These are phyloP conservation scores for Blastobotrys elegans DNA, from an alignment of 1,139 yeast species.

Conservation along the genomic window DNA sequence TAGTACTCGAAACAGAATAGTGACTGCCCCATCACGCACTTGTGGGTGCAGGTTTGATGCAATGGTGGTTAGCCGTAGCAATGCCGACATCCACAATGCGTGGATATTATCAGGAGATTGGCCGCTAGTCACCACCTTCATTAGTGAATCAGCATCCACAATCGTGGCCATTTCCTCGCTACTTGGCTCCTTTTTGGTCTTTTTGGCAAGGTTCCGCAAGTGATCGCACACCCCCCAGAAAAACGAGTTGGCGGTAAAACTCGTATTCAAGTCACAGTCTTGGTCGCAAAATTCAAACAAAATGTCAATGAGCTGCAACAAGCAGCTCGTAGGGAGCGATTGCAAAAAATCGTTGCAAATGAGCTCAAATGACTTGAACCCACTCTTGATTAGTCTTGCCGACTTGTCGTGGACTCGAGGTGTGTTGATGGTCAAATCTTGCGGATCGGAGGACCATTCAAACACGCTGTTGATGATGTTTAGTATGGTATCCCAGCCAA, in stretches of 20 bases:
- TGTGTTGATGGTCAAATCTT: slow-evolving; percentile 2
- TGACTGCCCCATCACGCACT: slow-evolving; percentile 84
- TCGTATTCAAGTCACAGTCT: slow-evolving; percentile 67
- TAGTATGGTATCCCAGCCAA: slow-evolving; percentile 72
- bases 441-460: slow-evolving; percentile 15
- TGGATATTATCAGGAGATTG: slow-evolving; percentile 20
- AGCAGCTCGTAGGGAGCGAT: slow-evolving; percentile 55
- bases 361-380: slow-evolving; percentile 76
- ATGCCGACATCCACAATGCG: slow-evolving; percentile 59
- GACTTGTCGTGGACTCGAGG: slow-evolving; percentile 15
- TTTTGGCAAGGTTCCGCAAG: slow-evolving; percentile 36
- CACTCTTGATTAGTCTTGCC: slow-evolving; percentile 45
- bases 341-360: slow-evolving; percentile 80
- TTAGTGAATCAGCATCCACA: slow-evolving; percentile 2
- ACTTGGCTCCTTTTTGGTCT: neutral
- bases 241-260: slow-evolving; percentile 85
- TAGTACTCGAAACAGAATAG: slow-evolving; percentile 77
- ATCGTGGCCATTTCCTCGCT: neutral
- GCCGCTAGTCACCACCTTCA: slow-evolving; percentile 8
- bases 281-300: slow-evolving; percentile 70
- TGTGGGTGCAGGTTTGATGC: slow-evolving; percentile 60
- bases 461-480: slow-evolving; percentile 67
- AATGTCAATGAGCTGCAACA: slow-evolving; percentile 63
- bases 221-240: slow-evolving; percentile 89
- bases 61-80: slow-evolving; percentile 56